A percentile compares a stretch with the other conserved stretches of the same genome.
Conservation (phyloP, 78 protist genomes). For the Blattamonas nauphoetae region DNA sequence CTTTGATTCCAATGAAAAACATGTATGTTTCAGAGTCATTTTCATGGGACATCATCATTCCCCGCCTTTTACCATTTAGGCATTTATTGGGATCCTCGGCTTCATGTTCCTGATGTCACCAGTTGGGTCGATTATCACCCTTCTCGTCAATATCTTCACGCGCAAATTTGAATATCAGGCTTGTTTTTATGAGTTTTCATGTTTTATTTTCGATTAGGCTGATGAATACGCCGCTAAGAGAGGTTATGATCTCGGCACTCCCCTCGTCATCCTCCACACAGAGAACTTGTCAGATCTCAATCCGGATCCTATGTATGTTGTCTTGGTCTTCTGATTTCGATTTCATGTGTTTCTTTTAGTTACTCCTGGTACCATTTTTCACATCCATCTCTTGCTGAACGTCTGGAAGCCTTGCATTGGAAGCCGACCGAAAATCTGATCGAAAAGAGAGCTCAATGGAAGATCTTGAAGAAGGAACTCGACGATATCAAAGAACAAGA, state of each 20-base stretch:
- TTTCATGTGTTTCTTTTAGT: background rate
- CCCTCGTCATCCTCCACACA: background rate
- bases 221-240: background rate
- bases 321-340: background rate
- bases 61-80: background rate
- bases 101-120: background rate
- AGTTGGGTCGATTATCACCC: background rate
- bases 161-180: conserved; percentile 16
- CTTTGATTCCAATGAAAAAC: background rate
- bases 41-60: too few species aligned
- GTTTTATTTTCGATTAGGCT: background rate
- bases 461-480: background rate
- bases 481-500: background rate
- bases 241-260: background rate
- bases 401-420: background rate
- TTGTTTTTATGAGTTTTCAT: background rate
- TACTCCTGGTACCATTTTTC: background rate
- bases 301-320: background rate
- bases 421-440: background rate
- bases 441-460: background rate
- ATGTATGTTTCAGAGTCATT: background rate
- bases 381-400: background rate
- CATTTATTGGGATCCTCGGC: background rate
- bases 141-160: background rate
- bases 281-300: background rate